Evolutionary conservation across 2,329 filamentous ascomycete species (phyloP).

Genomic region (Achaetomium macrosporum): DNA sequence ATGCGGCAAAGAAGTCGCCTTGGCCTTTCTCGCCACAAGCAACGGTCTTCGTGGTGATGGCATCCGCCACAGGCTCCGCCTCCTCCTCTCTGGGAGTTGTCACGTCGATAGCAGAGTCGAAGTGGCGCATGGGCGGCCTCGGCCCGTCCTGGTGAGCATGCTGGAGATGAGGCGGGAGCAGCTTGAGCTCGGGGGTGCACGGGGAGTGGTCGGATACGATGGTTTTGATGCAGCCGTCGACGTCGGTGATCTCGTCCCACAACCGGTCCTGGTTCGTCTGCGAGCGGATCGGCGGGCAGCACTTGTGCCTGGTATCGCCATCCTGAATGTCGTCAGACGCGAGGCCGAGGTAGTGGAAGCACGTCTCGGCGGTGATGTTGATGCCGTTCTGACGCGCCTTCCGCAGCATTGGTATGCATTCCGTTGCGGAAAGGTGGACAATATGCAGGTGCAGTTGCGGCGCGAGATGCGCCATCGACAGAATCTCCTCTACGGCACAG

Average conservation of each 20-base stretch:
- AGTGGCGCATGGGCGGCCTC: slow-evolving; percentile 37
- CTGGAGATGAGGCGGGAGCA: slow-evolving; percentile 65
- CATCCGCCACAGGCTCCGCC: slow-evolving; percentile 13
- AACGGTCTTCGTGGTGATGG: slow-evolving; percentile 29
- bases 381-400: slow-evolving; percentile 66
- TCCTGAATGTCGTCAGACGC: slow-evolving; percentile 74
- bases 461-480: slow-evolving; percentile 73
- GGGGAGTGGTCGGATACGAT: slow-evolving; percentile 95
- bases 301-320: slow-evolving; percentile 90
- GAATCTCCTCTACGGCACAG: slow-evolving; percentile 79
- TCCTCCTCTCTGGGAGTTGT: slow-evolving; percentile 27
- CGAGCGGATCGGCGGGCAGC: slow-evolving; percentile 84
- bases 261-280: slow-evolving; percentile 76
- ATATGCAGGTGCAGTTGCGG: slow-evolving; percentile 85
- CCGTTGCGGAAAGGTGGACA: slow-evolving; percentile 83
- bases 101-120: slow-evolving; percentile 50
- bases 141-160: slow-evolving; percentile 17
- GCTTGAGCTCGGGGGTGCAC: slow-evolving; percentile 90
- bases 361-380: slow-evolving; percentile 89
- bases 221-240: slow-evolving; percentile 78
- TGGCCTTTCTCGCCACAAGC: slow-evolving; percentile 20
- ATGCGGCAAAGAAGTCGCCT: slow-evolving; percentile 92
- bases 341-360: slow-evolving; percentile 88
- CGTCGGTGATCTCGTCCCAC: slow-evolving; percentile 70
- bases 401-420: slow-evolving; percentile 76